A percentile compares a stretch with the other conserved stretches of the same genome.
These are phyloP conservation scores for Sorghum bicolor DNA, from an alignment of 176 grass and related monocot genomes.

Conservation along the genomic window DNA sequence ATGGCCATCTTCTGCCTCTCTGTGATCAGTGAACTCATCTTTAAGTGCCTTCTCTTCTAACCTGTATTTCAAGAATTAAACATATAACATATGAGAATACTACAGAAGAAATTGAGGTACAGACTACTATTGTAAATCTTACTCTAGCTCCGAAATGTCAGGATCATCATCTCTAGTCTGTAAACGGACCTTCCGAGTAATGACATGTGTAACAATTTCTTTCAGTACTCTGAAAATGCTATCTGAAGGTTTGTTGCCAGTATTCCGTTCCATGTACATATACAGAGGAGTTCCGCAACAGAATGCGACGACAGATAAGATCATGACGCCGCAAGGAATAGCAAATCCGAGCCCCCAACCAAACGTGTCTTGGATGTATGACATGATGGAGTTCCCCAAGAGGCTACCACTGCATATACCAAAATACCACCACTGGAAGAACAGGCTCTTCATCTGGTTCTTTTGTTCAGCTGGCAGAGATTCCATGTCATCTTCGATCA, in stretches of 20 bases:
- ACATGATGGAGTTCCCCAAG: neutral
- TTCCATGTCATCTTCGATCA: neutral
- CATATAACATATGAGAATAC: neutral
- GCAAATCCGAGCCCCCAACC: neutral
- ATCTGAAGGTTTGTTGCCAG: neutral
- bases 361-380: neutral
- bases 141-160: constrained; percentile 7
- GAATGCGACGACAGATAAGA: neutral
- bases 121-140: neutral
- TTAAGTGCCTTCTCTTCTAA: constrained; percentile 57
- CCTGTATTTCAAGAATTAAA: constrained; percentile 36
- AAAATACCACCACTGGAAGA: neutral
- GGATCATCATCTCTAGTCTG: neutral
- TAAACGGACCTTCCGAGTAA: constrained; percentile 1
- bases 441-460: neutral
- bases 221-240: neutral
- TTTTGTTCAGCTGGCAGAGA: neutral
- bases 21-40: constrained; percentile 8
- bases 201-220: neutral
- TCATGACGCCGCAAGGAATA: neutral
- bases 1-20: neutral
- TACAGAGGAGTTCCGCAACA: neutral
- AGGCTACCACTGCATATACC: neutral
- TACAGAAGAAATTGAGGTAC: neutral
- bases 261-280: neutral